phyloP scores from a whole-genome alignment of 345 rosid genomes.

The Arabis hirsuta region DNA sequence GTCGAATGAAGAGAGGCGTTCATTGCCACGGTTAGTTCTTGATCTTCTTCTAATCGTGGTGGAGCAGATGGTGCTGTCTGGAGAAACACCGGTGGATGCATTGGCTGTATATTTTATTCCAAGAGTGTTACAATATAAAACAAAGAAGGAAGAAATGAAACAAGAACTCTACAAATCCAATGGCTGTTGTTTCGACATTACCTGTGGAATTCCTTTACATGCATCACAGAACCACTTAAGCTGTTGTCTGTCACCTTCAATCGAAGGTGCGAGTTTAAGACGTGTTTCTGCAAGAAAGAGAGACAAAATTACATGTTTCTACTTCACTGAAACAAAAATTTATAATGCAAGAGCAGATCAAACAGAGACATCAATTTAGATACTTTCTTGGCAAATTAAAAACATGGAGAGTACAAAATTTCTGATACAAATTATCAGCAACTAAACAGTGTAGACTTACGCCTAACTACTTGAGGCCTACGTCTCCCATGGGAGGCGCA shows the following conservation, averaged over 20 bases:
- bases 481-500: slow-evolving; percentile 58
- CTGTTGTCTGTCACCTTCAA: slow-evolving; percentile 76
- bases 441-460: slow-evolving; percentile 59
- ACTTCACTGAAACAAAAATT: not conserved
- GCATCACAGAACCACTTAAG: slow-evolving; percentile 88
- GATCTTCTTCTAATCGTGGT: slow-evolving; percentile 55
- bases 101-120: slow-evolving; percentile 51
- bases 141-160: slow-evolving; percentile 5
- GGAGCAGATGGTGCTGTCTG: slow-evolving; percentile 74
- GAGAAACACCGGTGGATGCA: slow-evolving; percentile 75
- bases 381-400: not conserved
- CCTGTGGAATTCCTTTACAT: slow-evolving; percentile 97
- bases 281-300: slow-evolving; percentile 66
- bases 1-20: slow-evolving; percentile 77
- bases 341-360: slow-evolving; percentile 7
- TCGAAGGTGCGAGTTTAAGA: slow-evolving; percentile 72
- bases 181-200: slow-evolving; percentile 35
- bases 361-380: slow-evolving; percentile 23
- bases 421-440: slow-evolving; percentile 23
- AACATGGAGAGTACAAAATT: not conserved
- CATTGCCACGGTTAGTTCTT: slow-evolving; percentile 72
- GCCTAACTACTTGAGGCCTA: slow-evolving; percentile 71
- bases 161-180: not conserved
- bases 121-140: slow-evolving; percentile 21
- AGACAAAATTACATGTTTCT: slow-evolving; percentile 5